Evolutionary conservation across 108 stramenopile species (phyloP), one percentile per base, ranked within the genome.

Genomic region (Seminavis robusta): DNA sequence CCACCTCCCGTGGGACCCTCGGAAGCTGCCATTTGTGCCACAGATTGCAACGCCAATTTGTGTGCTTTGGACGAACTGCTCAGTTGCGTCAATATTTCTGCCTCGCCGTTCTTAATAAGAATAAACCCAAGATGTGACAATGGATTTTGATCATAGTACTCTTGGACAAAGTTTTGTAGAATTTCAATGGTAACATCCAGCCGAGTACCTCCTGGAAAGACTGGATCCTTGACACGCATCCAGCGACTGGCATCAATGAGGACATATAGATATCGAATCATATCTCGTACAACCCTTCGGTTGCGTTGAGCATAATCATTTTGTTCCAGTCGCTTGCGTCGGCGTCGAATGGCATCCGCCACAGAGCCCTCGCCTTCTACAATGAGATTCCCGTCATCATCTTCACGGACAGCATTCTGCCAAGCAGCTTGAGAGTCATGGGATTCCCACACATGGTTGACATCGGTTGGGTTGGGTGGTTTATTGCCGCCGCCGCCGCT

Each of bases 71-170:
- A 65, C 57, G 73, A 82, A 13, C 74, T 68, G 19, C 77, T 73
- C 34, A 92, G 63, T 21, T 65, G 74, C 15, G 90, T 77, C 46
- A 92, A 48, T 52, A 92, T 77, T 55, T 92, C 86, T 10, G 86
- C 86, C 66, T 92, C 90, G 7, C 90, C 90, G 56, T 88, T 71
- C 40, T 69, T 61, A 23, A 83, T 46, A 15, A 84, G n/a, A 4
- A 86, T 56, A 44, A 86, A 67, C 2, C 90, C 90, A 55, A 92
- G 65, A 47, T 92, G 90, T 5, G 82, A 81, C 47, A 92, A 49
- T 0, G 90, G 90, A 73, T 92, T 92, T 47, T 92, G 84, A 73
- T 92, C 90, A 55, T 80, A 88, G 56, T 74, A 92, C 57, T 86
- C 82, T 48, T 77, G 63, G 15, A 84, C 66, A 52, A 88, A 92